These are phyloP conservation scores for Pseudopyricularia cyperi DNA, from an alignment of 2,329 filamentous ascomycete genomes.

Conservation along the genomic window DNA sequence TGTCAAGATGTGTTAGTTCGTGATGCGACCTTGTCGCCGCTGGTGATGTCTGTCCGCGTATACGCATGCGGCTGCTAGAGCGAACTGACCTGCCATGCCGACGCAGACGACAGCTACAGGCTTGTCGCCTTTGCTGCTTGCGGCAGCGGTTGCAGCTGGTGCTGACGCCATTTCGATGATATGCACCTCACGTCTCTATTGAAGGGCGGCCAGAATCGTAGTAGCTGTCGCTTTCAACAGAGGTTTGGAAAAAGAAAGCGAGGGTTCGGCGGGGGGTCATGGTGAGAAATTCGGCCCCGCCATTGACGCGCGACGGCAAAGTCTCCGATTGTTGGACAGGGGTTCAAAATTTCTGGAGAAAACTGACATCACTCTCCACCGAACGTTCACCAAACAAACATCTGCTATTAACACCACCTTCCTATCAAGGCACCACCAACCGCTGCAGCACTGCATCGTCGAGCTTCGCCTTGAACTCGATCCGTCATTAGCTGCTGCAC, in stretches of 20 bases:
- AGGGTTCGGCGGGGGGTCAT: neutral
- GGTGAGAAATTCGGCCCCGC: neutral
- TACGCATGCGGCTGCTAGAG: neutral
- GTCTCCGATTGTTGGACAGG: neutral
- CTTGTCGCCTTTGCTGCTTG: slow-evolving; percentile 20
- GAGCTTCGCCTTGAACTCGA: neutral
- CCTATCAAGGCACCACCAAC: neutral
- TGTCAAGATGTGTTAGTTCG: neutral
- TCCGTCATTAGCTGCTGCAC: neutral
- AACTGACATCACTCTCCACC: neutral
- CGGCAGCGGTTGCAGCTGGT: slow-evolving; percentile 6
- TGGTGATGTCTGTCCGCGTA: neutral
- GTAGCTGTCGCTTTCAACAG: neutral
- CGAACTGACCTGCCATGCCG: slow-evolving; percentile 72
- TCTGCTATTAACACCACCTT: neutral
- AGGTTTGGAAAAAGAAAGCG: neutral
- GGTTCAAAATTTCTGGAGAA: neutral
- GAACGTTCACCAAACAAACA: neutral
- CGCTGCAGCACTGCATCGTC: neutral
- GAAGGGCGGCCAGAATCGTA: neutral
- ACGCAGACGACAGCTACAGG: slow-evolving; percentile 83
- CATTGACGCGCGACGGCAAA: neutral
- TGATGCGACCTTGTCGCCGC: neutral
- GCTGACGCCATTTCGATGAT: slow-evolving; percentile 8
- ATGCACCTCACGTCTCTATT: neutral